Base-by-base conservation (phyloP, 176 grass and related monocot species). In the Phyllostachys edulis region DNA sequence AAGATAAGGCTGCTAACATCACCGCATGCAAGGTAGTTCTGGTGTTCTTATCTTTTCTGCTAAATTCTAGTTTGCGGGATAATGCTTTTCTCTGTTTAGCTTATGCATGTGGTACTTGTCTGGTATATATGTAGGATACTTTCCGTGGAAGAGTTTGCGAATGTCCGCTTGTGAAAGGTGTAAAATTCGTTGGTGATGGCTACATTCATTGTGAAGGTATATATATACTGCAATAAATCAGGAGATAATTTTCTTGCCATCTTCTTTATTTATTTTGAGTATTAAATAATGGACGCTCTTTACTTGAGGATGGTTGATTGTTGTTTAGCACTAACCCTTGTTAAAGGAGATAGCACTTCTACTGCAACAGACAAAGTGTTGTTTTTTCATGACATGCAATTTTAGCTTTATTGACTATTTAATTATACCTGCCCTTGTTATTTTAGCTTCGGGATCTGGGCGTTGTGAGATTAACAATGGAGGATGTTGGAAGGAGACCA, bases 101-200 rank as follows among this genome's bases (percentile, higher is more conserved):
- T 49, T 59, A 67, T 86, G 45, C 46, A 76, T 70, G 8, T 36
- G 17, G 44, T 62, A 55, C 37, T 82, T 79, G 12, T 40, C 63
- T 23, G 44, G 40, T 76, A 71, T 59, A 88, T 77, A 76, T 87
- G 55, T 34, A 99, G 96, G 96, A 99, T 79, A 99, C 96, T 44
- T 99, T 92, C 70, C 93, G 90, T 72, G 96, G 96, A 69, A 92
- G 90, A 88, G 86, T 99, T 60, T 99, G 96, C 42, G 88, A 96
- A 38, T 99, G 96, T 66, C 96, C 96, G 34, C 47, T 88, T 84
- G 85, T 94, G 75, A 71, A 92, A 71, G 91, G 91, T 80, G 90
- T 99, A n/a, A 90, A 89, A 77, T 96, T 96, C n/a, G 81, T 96
- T 80, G 96, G 96, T 72, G 96, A 99, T 92, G 96, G 93, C 23